phyloP scores from a whole-genome alignment of 176 grass and related monocot species.

The Guadua angustifolia region DNA sequence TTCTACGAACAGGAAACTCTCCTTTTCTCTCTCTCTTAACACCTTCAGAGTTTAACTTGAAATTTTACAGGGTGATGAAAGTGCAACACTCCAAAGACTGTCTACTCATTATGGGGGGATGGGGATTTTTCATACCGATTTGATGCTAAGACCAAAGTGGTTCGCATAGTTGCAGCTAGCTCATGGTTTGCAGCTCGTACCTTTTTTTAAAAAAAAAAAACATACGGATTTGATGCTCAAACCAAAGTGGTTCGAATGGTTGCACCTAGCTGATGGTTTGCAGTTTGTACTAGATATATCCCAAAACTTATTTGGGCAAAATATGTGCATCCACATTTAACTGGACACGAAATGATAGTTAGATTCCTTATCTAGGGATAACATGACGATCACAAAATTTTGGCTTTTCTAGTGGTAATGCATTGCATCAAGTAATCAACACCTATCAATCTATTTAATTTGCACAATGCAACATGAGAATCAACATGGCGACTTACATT shows the following conservation, averaged over 20 bases:
- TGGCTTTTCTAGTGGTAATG: neutral
- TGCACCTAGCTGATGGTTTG: neutral
- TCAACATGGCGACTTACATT: constrained; percentile 50
- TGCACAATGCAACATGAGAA: neutral
- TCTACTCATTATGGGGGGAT: no score
- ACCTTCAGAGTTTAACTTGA: neutral
- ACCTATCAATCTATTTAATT: constrained; percentile 3
- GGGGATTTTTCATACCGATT: no score
- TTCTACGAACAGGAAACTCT: neutral
- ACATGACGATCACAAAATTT: neutral
- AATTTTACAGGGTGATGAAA: neutral
- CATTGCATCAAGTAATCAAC: neutral
- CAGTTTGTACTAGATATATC: neutral
- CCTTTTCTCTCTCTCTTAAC: neutral
- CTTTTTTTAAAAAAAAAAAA: no score
- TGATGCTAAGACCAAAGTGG: no score
- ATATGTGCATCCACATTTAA: constrained; percentile 6
- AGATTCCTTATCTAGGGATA: constrained; percentile 1
- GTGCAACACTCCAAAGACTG: neutral
- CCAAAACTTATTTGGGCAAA: neutral
- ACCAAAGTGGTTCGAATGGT: neutral
- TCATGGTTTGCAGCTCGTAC: no score
- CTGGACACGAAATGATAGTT: neutral
- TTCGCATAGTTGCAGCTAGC: no score
- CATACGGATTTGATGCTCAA: neutral